phyloP scores from a whole-genome alignment of 305 asterid species.

The Fraxinus albicans region DNA sequence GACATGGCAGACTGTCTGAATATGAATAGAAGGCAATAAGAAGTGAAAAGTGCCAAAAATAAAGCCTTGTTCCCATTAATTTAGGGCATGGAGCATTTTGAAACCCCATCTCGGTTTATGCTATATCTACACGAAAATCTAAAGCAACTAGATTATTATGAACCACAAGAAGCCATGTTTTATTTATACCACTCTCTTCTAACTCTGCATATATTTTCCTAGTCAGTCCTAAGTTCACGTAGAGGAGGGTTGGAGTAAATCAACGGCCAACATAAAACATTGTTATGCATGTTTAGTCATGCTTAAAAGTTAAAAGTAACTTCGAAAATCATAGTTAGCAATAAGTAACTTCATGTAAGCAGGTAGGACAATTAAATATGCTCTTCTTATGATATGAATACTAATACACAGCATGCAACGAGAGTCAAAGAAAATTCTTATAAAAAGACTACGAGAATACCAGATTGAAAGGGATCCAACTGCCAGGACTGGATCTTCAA shows the following conservation, averaged over 20 bases:
- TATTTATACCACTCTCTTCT: not conserved
- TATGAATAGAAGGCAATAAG: not conserved
- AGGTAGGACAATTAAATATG: not conserved
- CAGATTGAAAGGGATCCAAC: slow-evolving; percentile 96
- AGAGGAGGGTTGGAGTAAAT: not conserved
- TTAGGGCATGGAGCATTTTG: not conserved
- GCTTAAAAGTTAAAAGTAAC: not conserved
- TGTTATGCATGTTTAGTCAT: not conserved
- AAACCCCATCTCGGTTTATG: not conserved
- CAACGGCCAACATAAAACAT: not conserved
- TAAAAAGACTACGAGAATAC: slow-evolving; percentile 28
- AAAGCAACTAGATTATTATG: not conserved
- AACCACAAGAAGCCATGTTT: not conserved
- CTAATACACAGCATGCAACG: not conserved
- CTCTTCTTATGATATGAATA: not conserved
- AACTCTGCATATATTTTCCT: not conserved
- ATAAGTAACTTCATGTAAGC: not conserved
- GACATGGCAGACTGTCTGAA: not conserved
- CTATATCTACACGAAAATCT: not conserved
- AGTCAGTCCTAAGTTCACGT: not conserved
- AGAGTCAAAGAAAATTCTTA: not conserved
- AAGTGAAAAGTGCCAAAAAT: not conserved
- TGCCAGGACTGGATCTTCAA: slow-evolving; percentile 78
- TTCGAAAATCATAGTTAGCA: not conserved
- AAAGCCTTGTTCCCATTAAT: not conserved